Evolutionary conservation across 768 basidiomycete species (phyloP).

Genomic region (Crucibulum laeve): DNA sequence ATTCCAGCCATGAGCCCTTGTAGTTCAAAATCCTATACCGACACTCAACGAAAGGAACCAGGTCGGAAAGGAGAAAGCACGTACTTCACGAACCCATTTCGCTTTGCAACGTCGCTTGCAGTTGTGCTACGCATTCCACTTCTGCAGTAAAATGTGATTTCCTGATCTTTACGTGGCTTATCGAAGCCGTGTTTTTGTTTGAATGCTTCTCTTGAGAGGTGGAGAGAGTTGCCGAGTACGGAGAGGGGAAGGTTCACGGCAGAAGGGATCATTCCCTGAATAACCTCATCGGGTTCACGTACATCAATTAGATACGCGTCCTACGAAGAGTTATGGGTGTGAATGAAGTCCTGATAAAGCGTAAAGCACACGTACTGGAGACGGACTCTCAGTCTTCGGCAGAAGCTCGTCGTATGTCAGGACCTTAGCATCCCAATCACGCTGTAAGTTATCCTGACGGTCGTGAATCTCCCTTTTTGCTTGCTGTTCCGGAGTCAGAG

Average conservation of each 20-base stretch:
- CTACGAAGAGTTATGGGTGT: conserved; percentile 29
- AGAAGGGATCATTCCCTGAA: conserved; percentile 90
- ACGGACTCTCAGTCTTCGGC: conserved; percentile 72
- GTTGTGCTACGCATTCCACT: conserved; percentile 81
- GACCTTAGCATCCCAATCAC: conserved; percentile 74
- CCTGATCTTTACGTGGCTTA: conserved; percentile 66
- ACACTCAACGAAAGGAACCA: not conserved
- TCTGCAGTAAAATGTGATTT: conserved; percentile 87
- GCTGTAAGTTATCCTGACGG: conserved; percentile 38
- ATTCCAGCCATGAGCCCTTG: conserved; percentile 86
- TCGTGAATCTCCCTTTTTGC: conserved; percentile 29
- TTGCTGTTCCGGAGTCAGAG: conserved; percentile 24
- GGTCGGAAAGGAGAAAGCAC: conserved; percentile 14
- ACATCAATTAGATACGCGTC: conserved; percentile 80
- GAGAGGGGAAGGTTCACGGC: conserved; percentile 88
- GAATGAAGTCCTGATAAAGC: not conserved
- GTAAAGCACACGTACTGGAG: conserved; percentile 38
- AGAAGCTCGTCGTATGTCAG: conserved; percentile 81
- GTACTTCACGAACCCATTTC: conserved; percentile 80
- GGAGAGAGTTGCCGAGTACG: conserved; percentile 63
- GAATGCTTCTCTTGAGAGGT: conserved; percentile 53
- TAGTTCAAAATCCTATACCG: conserved; percentile 62
- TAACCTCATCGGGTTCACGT: conserved; percentile 88
- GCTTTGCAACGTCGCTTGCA: conserved; percentile 76
- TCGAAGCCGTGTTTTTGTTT: conserved; percentile 64